Conservation (phyloP, 83 land plant species). For the Diphasiastrum complanatum region DNA sequence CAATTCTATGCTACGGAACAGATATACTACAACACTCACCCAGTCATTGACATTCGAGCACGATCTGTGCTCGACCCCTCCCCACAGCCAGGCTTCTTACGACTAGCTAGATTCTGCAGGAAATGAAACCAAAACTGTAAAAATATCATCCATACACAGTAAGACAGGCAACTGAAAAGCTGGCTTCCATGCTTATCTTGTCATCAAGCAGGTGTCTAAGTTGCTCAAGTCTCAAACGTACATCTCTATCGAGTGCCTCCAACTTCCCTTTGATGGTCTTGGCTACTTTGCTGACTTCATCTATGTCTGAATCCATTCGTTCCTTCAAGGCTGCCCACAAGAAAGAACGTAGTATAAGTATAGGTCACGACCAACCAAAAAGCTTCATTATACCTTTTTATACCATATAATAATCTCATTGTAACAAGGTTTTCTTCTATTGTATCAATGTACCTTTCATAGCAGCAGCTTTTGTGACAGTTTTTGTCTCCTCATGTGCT, state of each 20-base stretch:
- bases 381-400: not conserved
- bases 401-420: not conserved
- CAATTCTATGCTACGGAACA: no score
- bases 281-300: slow-evolving; percentile 31
- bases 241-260: slow-evolving; percentile 37
- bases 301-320: slow-evolving; percentile 33
- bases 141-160: not conserved
- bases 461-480: slow-evolving; percentile 32
- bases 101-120: slow-evolving; percentile 6
- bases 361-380: not conserved
- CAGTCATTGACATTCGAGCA: slow-evolving; percentile 12
- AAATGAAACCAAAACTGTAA: not conserved
- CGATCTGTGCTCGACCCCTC: slow-evolving; percentile 13
- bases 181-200: no score
- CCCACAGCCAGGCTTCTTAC: slow-evolving; percentile 19
- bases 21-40: not conserved
- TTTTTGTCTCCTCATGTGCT: slow-evolving; percentile 35
- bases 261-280: slow-evolving; percentile 30
- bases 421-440: not conserved
- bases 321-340: slow-evolving; percentile 25
- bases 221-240: not conserved
- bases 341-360: not conserved
- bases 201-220: not conserved
- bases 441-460: slow-evolving; percentile 29
- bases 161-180: not conserved